A percentile compares a stretch with the other conserved stretches of the same genome.
phyloP scores from a whole-genome alignment of 805 yeast genomes.

The Naumovozyma dairenensis region DNA sequence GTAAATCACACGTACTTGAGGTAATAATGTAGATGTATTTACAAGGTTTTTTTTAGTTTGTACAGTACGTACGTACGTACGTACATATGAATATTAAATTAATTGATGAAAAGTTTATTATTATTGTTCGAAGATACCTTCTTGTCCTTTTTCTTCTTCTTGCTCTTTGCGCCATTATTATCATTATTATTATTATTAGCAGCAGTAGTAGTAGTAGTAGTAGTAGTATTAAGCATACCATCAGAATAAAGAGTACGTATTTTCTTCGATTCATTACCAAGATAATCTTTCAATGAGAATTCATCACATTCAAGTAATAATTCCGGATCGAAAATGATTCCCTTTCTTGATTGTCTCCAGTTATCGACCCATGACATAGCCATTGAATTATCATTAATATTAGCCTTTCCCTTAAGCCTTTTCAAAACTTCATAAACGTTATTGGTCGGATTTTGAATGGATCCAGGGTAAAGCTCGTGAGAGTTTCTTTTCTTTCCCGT shows the following conservation, averaged over 20 bases:
- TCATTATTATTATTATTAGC: too few species aligned
- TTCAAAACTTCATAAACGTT: conserved; percentile 47
- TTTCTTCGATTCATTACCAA: conserved; percentile 5
- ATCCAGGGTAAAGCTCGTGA: conserved; percentile 9
- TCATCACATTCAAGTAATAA: conserved; percentile 11
- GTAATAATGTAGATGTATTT: too few species aligned
- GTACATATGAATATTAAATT: neutral
- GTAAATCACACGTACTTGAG: too few species aligned
- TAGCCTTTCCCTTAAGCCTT: conserved; percentile 30
- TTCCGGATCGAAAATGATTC: conserved; percentile 20
- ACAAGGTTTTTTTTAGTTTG: too few species aligned
- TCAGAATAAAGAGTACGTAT: conserved; percentile 3
- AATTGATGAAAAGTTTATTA: too few species aligned
- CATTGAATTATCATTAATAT: conserved; percentile 53
- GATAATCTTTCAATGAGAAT: conserved; percentile 13
- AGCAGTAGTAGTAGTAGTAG: too few species aligned
- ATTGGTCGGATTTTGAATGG: conserved; percentile 52
- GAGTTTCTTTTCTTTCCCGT: conserved; percentile 7
- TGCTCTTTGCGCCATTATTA: too few species aligned
- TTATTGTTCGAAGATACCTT: neutral
- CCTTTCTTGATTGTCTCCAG: conserved; percentile 47
- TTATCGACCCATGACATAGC: conserved; percentile 55
- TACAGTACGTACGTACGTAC: neutral
- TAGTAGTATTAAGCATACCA: too few species aligned
- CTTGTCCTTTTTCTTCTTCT: neutral